These are phyloP conservation scores for Seiridium unicorne DNA, from an alignment of 2,329 filamentous ascomycete species.

Conservation along the genomic window DNA sequence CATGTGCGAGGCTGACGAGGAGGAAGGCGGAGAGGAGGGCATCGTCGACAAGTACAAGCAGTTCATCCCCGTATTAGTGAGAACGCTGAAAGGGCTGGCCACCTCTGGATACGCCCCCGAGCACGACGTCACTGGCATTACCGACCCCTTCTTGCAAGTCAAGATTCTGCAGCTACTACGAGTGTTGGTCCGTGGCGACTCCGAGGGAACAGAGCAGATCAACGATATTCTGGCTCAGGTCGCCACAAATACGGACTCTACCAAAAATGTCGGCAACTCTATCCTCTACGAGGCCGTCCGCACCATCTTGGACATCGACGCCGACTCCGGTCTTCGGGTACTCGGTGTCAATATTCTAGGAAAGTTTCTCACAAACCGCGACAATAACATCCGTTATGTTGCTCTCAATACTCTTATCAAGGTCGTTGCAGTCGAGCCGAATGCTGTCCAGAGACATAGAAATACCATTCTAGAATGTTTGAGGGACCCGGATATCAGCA, in stretches of 20 bases:
- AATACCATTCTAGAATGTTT: slow-evolving; percentile 98
- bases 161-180: slow-evolving; percentile 88
- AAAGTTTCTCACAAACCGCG: slow-evolving; percentile 96
- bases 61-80: slow-evolving; percentile 80
- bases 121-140: slow-evolving; percentile 97
- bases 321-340: slow-evolving; percentile 89
- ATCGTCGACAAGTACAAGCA: slow-evolving; percentile 89
- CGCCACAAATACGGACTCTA: slow-evolving; percentile 95
- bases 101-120: slow-evolving; percentile 96
- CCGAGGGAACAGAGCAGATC: slow-evolving; percentile 90
- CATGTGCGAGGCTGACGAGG: slow-evolving; percentile 92
- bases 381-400: slow-evolving; percentile 99
- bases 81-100: slow-evolving; percentile 86
- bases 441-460: slow-evolving; percentile 92
- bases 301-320: slow-evolving; percentile 97
- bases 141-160: slow-evolving; percentile 95
- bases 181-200: slow-evolving; percentile 82
- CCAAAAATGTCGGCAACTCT: slow-evolving; percentile 97
- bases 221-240: slow-evolving; percentile 98
- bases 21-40: slow-evolving; percentile 84
- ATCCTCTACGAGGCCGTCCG: slow-evolving; percentile 97
- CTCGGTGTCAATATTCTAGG: slow-evolving; percentile 97
- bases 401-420: slow-evolving; percentile 97
- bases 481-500: slow-evolving; percentile 96
- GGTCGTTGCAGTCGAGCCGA: slow-evolving; percentile 96